Evolutionary conservation across 75 land plant genomes (phyloP).

Genomic region (Pseudotsuga menziesii): DNA sequence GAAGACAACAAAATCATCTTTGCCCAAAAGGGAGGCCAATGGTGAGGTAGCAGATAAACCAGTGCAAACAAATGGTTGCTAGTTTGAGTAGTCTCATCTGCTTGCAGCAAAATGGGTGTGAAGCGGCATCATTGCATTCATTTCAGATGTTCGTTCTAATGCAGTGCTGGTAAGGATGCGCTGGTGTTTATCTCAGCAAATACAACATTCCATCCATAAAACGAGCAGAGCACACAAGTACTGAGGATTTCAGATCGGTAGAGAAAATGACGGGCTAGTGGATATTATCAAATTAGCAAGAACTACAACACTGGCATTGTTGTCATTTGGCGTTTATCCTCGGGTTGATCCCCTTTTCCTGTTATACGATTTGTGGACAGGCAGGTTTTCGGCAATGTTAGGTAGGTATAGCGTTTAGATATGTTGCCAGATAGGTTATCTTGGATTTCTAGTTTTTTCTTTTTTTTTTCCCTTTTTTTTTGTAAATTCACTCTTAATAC

Average conservation of each 20-base stretch:
- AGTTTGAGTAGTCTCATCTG: neutral
- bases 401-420: neutral
- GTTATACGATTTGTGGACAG: constrained; percentile 1
- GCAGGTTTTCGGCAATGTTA: neutral
- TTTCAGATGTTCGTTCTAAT: neutral
- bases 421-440: constrained; percentile 1
- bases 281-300: constrained; percentile 3
- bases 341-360: neutral
- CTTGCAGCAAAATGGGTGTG: constrained; percentile 1
- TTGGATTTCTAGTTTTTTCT: neutral
- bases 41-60: neutral
- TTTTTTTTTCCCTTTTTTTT: neutral
- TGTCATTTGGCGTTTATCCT: neutral
- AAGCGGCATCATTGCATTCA: neutral
- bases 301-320: neutral
- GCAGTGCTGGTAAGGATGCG: neutral
- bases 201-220: neutral
- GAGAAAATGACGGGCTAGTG: neutral
- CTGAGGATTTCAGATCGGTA: neutral
- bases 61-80: constrained; percentile 11
- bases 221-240: neutral
- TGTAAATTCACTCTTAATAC: neutral
- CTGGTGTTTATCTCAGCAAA: neutral
- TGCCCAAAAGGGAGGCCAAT: constrained; percentile 4
- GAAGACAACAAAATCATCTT: neutral